Percentiles rank a stretch among this genome's conserved stretches.
Conservation (phyloP, 257 asterid genomes). For the Plectranthus barbatus region DNA sequence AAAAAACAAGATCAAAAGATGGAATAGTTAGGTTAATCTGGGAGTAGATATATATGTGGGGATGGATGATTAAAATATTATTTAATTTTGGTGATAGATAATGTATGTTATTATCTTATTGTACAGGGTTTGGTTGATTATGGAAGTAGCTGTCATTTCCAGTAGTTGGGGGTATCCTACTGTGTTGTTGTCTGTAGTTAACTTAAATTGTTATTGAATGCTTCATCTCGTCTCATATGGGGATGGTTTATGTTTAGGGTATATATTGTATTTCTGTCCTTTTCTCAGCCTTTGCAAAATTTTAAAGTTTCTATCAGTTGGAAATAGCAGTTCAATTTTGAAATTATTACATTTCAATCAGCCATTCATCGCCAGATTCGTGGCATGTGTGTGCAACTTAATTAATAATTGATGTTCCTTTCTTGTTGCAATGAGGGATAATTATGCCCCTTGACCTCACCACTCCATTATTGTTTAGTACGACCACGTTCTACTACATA, state of each 20-base stretch:
- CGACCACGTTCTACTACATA: too few relatives aligned
- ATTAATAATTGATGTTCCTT: background rate
- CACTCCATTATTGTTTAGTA: too few relatives aligned
- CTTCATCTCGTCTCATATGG: constrained; percentile 11
- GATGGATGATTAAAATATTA: constrained; percentile 5
- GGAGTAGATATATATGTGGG: constrained; percentile 29
- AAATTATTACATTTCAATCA: background rate
- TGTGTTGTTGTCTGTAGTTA: background rate
- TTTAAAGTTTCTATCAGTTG: background rate
- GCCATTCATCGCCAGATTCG: background rate
- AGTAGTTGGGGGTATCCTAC: background rate
- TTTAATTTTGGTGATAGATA: constrained; percentile 25
- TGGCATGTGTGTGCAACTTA: background rate
- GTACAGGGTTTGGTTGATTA: constrained; percentile 12
- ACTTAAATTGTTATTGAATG: background rate
- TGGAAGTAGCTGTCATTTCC: constrained; percentile 18
- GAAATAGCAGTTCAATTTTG: constrained; percentile 1
- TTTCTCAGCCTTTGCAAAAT: background rate
- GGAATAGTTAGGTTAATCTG: constrained; percentile 21
- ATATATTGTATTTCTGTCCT: background rate
- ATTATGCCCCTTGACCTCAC: too few relatives aligned
- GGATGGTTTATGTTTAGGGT: constrained; percentile 11
- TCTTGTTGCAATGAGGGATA: too few relatives aligned
- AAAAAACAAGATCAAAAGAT: constrained; percentile 7
- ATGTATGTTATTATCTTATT: constrained; percentile 11